Conservation (phyloP, 306 rosid genomes). For the Crotalaria pallida region DNA sequence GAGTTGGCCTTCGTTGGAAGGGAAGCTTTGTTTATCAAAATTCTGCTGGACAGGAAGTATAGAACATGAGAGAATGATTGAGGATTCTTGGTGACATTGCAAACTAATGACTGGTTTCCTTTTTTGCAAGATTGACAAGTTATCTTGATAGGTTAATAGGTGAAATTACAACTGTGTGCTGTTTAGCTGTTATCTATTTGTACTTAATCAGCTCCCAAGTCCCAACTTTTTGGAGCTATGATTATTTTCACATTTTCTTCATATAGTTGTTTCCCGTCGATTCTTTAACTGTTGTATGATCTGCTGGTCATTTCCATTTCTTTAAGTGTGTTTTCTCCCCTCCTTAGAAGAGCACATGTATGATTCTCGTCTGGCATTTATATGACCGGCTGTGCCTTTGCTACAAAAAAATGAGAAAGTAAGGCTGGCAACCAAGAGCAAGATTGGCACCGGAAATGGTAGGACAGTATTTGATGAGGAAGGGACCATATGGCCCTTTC, state of each 20-base stretch:
- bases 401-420: neutral
- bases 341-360: neutral
- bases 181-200: neutral
- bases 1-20: constrained; percentile 6
- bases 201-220: neutral
- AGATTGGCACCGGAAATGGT: constrained; percentile 35
- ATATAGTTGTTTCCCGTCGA: constrained; percentile 1
- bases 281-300: neutral
- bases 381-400: constrained; percentile 6
- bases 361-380: neutral
- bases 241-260: constrained; percentile 7
- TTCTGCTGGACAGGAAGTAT: neutral
- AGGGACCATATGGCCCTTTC: constrained; percentile 25
- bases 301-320: neutral
- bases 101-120: neutral
- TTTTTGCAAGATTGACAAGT: constrained; percentile 8
- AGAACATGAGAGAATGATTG: constrained; percentile 11
- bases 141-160: neutral
- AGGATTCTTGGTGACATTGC: constrained; percentile 18
- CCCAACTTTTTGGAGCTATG: neutral
- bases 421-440: constrained; percentile 19
- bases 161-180: neutral
- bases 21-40: neutral
- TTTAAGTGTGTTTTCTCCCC: neutral
- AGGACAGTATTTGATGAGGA: constrained; percentile 44